Evolutionary conservation across 345 rosid genomes (phyloP).

Genomic region (thale cress (Arabidopsis thaliana)): TAIR10.1 NC_003071.7:18774501-18775000

Average conservation of each 20-base stretch:
- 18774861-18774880: slow-evolving; percentile 24
- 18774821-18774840: slow-evolving; percentile 31
- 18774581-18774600: slow-evolving; percentile 17
- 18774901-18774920: slow-evolving; percentile 32
- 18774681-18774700: slow-evolving; percentile 18
- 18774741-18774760: slow-evolving; percentile 33
- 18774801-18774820: slow-evolving; percentile 33
- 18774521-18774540: not conserved
- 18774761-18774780: slow-evolving; percentile 37
- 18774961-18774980: not conserved
- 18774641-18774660: slow-evolving; percentile 30
- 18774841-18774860: slow-evolving; percentile 27
- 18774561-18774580: slow-evolving; percentile 31
- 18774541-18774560: slow-evolving; percentile 33
- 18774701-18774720: slow-evolving; percentile 12
- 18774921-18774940: slow-evolving; percentile 26
- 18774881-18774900: slow-evolving; percentile 18
- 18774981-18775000: not conserved
- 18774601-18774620: slow-evolving; percentile 15
- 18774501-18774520: slow-evolving; percentile 12
- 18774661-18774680: slow-evolving; percentile 27
- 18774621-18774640: slow-evolving; percentile 37
- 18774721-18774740: slow-evolving; percentile 12
- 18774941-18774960: slow-evolving; percentile 17
- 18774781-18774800: slow-evolving; percentile 28